Percentiles rank a stretch among this genome's conserved stretches.
Conservation (phyloP, 208 protist genomes). For the Acanthamoeba comandoni region DNA sequence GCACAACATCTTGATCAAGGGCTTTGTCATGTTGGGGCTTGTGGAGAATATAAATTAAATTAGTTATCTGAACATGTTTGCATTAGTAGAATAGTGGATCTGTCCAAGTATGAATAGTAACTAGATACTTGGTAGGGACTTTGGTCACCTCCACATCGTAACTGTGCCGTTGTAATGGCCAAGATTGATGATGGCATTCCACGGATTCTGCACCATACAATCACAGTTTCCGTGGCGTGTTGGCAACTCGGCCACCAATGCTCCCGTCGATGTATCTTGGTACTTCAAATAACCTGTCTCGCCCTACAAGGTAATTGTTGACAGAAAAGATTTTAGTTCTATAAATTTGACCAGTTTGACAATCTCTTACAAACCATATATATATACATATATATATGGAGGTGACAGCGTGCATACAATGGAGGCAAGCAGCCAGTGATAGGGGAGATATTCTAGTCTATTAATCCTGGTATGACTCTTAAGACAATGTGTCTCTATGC, state of each 20-base stretch:
- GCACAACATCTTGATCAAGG: constrained; percentile 95
- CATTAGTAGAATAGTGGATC: background rate
- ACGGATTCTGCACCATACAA: constrained; percentile 92
- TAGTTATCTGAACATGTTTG: background rate
- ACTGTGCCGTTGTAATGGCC: constrained; percentile 92
- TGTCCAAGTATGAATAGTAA: background rate
- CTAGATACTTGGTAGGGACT: background rate
- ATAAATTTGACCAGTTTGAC: background rate
- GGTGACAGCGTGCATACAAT: constrained; percentile 83
- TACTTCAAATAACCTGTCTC: constrained; percentile 91
- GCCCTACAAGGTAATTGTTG: background rate
- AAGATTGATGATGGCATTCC: constrained; percentile 94
- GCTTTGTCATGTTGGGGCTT: constrained; percentile 92
- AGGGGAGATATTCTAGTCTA: constrained; percentile 95
- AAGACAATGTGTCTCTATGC: constrained; percentile 96
- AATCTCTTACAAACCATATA: background rate
- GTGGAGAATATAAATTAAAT: background rate
- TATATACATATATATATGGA: no score
- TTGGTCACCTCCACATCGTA: constrained; percentile 58
- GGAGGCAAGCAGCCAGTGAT: constrained; percentile 96
- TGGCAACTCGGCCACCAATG: constrained; percentile 90
- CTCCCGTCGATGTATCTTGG: constrained; percentile 95
- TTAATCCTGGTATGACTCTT: constrained; percentile 94
- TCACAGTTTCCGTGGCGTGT: constrained; percentile 89
- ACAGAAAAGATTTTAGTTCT: constrained; percentile 17